Base-by-base conservation (phyloP, 768 basidiomycete species). In the Psilocybe sp. region DNA sequence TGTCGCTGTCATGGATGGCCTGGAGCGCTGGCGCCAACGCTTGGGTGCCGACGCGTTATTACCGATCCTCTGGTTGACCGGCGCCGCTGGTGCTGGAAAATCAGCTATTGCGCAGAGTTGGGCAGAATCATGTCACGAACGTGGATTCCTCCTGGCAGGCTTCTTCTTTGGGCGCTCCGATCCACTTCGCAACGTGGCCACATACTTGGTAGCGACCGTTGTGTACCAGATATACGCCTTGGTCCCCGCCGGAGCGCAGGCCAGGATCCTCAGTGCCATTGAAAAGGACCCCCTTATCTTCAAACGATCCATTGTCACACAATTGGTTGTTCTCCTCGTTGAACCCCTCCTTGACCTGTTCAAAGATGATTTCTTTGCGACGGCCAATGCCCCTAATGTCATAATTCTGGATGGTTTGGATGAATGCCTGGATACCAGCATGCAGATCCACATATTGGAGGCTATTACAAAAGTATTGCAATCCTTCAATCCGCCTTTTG, bases 151-250 rank as follows among this genome's bases (percentile, higher is more conserved):
- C 9, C 65, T 64, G 28, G 68, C 65, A 0, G 66, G 64, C 41
- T 72, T 69, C 55, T 72, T 72, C 52, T 69, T 71, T 56, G 69
- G 64, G 0, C 53, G 63, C n/a, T 55, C 59, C 12, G 62, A 64
- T 33, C 39, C 53, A 8, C 60, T 55, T 19, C 55, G 67, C 10
- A 60, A 58, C 1, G 55, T 56, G 8, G 60, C 57, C 2, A 54
- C 48, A 23, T 53, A 57, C 14, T 58, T 72, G 4, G 44, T 71
- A 7, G 52, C 69, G 1, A 68, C 70, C 0, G 46, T 72, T 23
- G 64, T 63, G 1, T 64, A 58, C 3, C 70, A 72, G 34, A 51
- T 72, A 1, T 55, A 56, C 8, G 15, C 44, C 0, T 40, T 41
- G 11, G 20, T 44, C 50, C 47, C 45, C 19, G 31, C 16, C n/a